phyloP scores from a whole-genome alignment of 2,329 filamentous ascomycete species.

The Cryphonectria parasitica region DNA sequence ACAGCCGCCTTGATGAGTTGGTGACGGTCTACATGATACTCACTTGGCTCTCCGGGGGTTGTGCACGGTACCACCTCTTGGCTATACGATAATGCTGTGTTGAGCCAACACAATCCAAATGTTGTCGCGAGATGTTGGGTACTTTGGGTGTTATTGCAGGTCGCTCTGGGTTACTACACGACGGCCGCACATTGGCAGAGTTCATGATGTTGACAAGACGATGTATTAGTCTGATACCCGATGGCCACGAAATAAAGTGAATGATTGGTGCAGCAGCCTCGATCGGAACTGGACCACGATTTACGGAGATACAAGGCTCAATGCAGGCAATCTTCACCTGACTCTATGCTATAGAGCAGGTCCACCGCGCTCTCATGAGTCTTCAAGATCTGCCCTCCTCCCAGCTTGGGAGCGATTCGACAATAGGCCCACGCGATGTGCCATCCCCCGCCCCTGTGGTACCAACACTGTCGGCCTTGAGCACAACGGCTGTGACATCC shows the following conservation, averaged over 20 bases:
- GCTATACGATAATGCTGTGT: not conserved
- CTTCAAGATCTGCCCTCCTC: conserved; percentile 6
- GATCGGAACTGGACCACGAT: not conserved
- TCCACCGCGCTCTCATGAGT: conserved; percentile 7
- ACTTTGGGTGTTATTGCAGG: not conserved
- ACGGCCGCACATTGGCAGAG: not conserved
- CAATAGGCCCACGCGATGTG: not conserved
- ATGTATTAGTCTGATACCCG: not conserved
- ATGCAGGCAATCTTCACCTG: not conserved
- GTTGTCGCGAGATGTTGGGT: not conserved
- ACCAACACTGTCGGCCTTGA: conserved; percentile 4
- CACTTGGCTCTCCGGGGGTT: not conserved
- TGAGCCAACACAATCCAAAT: not conserved
- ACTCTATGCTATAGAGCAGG: conserved; percentile 15
- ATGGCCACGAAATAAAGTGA: not conserved
- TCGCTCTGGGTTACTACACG: not conserved
- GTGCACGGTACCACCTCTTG: not conserved
- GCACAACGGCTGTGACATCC: conserved; percentile 10
- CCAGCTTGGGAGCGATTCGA: not conserved
- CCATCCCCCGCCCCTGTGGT: not conserved
- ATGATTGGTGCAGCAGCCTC: conserved; percentile 4
- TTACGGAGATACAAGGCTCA: not conserved
- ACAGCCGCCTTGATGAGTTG: not conserved
- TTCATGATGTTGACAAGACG: not conserved
- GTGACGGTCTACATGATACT: not conserved